Base-by-base conservation (phyloP, 129 eudicot species). In the Mikania micrantha region DNA sequence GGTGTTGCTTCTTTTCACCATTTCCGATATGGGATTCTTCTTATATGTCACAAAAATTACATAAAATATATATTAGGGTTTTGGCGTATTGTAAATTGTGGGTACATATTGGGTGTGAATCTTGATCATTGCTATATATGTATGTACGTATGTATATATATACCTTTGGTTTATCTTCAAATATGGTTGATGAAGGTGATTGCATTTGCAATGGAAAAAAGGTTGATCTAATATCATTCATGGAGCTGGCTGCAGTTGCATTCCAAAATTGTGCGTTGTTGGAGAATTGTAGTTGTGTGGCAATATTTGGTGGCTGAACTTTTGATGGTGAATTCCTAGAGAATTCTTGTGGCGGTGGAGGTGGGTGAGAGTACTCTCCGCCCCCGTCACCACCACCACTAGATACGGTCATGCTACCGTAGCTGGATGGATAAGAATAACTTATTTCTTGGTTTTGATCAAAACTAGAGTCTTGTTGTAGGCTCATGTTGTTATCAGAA, bases 121-220 rank as follows among this genome's bases (percentile, higher is more conserved):
- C 38, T 54, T 56, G 42, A 74, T 72, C 45, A 60, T 20, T 4
- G 4, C 61, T 19, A 54, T 36, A 1, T n/a, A n/a, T n/a, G n/a
- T n/a, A n/a, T n/a, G n/a, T n/a, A n/a, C n/a, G n/a, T n/a, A n/a
- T n/a, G n/a, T n/a, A n/a, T n/a, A n/a, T n/a, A n/a, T 24, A 66
- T 78, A 91, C 97, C 97, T 91, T 91, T 68, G 88, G 84, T 70
- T 88, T 91, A 57, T 83, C 94, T 54, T 87, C 94, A 34, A 83
- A 75, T 31, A 76, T 81, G 16, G 90, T 76, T 68, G 80, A 68
- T 2, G 2, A 2, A 42, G 88, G 68, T 45, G 80, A 42, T 65
- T 80, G 85, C 73, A 78, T 56, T 70, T 84, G 97, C 66, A 80
- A 74, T 13, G 97, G 84, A 39, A 88, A 83, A 70, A 85, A 80